phyloP scores from a whole-genome alignment of 306 rosid genomes.

The Luffa acutangula region DNA sequence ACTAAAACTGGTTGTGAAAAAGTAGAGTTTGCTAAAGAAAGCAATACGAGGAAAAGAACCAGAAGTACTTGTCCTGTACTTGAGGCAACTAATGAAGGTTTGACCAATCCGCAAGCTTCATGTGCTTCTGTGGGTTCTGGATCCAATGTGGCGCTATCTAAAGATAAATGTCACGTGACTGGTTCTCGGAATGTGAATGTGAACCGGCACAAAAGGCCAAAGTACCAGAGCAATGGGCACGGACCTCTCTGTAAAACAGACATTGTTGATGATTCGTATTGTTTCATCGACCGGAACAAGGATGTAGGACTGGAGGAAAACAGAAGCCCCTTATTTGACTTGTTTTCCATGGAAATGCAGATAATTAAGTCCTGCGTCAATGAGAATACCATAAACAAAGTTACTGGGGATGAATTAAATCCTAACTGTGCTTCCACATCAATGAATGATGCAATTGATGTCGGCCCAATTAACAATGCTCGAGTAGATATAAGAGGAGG shows the following conservation, averaged over 20 bases:
- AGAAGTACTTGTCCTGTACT: slow-evolving; percentile 8
- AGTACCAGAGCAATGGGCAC: background rate
- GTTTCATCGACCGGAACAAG: slow-evolving; percentile 16
- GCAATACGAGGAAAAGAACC: slow-evolving; percentile 19
- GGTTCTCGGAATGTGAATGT: background rate
- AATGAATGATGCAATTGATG: slow-evolving; percentile 13
- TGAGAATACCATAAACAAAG: slow-evolving; percentile 4
- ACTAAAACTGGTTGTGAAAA: slow-evolving; percentile 43
- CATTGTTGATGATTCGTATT: slow-evolving; percentile 26
- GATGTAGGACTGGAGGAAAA: slow-evolving; percentile 21
- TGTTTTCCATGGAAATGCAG: slow-evolving; percentile 22
- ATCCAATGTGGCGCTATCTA: slow-evolving; percentile 7
- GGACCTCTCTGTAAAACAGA: slow-evolving; percentile 7
- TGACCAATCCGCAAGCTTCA: slow-evolving; percentile 3
- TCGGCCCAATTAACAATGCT: background rate
- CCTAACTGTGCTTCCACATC: slow-evolving; percentile 6
- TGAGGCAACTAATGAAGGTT: slow-evolving; percentile 2
- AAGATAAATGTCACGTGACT: background rate
- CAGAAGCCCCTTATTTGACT: slow-evolving; percentile 17
- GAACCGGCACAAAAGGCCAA: slow-evolving; percentile 8
- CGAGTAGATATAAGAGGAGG: background rate
- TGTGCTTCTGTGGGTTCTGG: slow-evolving; percentile 11
- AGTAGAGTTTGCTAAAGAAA: slow-evolving; percentile 14
- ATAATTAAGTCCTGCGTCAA: slow-evolving; percentile 8
- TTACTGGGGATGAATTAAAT: slow-evolving; percentile 9